Percentiles rank a stretch among this genome's conserved stretches.
Evolutionary conservation across 176 grass and related monocot genomes (phyloP).

Genomic region (Zoysia japonica): DNA sequence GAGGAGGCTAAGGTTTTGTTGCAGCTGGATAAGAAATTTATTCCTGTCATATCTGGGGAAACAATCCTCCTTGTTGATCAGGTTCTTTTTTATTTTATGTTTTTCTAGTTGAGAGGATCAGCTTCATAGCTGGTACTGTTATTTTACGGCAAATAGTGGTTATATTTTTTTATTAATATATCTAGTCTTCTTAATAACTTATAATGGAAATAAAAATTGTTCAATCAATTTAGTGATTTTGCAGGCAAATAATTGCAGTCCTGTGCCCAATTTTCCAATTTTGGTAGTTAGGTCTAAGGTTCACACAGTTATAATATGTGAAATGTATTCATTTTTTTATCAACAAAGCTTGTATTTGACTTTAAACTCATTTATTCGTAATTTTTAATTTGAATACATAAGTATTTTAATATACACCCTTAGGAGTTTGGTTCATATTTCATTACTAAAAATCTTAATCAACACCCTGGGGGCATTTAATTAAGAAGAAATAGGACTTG

Average conservation of each 20-base stretch:
- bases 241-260: constrained; percentile 4
- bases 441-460: not conserved
- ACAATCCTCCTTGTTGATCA: constrained; percentile 80
- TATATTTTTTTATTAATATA: not conserved
- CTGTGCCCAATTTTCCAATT: no score
- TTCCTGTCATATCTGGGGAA: constrained; percentile 79
- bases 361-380: not conserved
- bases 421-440: constrained; percentile 15
- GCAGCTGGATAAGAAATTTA: constrained; percentile 98
- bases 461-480: no score
- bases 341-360: not conserved
- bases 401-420: not conserved
- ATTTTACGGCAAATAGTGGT: constrained; percentile 5
- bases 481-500: no score
- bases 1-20: constrained; percentile 81
- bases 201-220: not conserved
- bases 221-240: not conserved
- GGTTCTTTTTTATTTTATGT: constrained; percentile 39
- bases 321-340: constrained; percentile 3
- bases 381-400: not conserved
- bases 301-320: not conserved
- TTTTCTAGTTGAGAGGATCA: constrained; percentile 1
- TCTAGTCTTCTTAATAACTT: constrained; percentile 29
- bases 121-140: constrained; percentile 7
- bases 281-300: not conserved